phyloP scores from a whole-genome alignment of 257 asterid species.

The Ocimum tenuiflorum region DNA sequence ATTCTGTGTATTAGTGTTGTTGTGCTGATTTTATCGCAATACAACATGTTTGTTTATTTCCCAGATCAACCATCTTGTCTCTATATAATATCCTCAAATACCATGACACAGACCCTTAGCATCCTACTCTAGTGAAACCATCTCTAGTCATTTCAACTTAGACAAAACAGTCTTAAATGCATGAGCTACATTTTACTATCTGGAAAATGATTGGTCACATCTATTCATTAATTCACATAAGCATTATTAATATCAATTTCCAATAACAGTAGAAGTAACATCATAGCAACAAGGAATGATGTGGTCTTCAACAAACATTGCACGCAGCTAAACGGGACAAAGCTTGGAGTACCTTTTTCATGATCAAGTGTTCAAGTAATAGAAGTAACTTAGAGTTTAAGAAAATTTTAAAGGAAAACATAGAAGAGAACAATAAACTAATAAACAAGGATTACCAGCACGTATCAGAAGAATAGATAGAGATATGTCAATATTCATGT shows the following conservation, averaged over 20 bases:
- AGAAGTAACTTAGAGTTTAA: not conserved
- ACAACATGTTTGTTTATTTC: too few species aligned
- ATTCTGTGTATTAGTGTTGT: too few species aligned
- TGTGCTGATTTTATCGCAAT: too few species aligned
- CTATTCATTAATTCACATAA: not conserved
- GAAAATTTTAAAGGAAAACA: not conserved
- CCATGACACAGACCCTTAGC: not conserved
- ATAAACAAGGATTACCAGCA: slow-evolving; percentile 23
- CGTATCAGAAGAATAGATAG: slow-evolving; percentile 44
- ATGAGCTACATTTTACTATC: not conserved
- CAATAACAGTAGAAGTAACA: not conserved
- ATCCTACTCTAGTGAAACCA: not conserved
- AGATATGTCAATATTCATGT: slow-evolving; percentile 42
- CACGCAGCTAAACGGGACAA: not conserved
- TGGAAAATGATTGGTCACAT: not conserved
- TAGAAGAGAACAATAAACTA: not conserved
- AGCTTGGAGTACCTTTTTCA: not conserved
- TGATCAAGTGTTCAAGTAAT: not conserved
- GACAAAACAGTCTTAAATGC: too few species aligned
- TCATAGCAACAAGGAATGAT: not conserved
- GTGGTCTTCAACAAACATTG: not conserved
- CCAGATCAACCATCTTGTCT: too few species aligned
- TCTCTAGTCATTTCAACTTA: not conserved
- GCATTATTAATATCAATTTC: not conserved
- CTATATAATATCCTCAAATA: not conserved